Conservation (phyloP, 441 rosid species). For the Populus hybrid region DNA sequence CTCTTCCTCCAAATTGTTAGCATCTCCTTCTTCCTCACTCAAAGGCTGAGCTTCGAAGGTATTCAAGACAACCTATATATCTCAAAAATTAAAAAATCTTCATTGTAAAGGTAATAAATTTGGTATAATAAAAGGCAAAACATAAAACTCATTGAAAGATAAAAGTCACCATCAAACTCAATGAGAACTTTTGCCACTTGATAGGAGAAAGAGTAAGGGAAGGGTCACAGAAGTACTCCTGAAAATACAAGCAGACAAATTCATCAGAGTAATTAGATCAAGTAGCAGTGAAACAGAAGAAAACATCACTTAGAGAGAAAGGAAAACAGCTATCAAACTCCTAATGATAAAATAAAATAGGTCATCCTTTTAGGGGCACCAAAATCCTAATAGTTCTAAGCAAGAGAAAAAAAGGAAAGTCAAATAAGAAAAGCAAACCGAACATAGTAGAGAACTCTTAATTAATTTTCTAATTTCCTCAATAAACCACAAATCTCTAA, state of each 20-base stretch:
- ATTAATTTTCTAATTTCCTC: background rate
- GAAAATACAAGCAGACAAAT: slow-evolving; percentile 29
- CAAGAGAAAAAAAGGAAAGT: background rate
- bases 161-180: slow-evolving; percentile 68
- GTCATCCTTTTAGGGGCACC: background rate
- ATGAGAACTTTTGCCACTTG: slow-evolving; percentile 93
- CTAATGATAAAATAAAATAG: background rate
- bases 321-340: background rate
- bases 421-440: background rate
- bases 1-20: slow-evolving; percentile 90
- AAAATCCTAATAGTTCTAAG: background rate
- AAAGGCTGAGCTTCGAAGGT: slow-evolving; percentile 97
- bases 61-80: slow-evolving; percentile 74
- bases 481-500: background rate
- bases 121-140: background rate
- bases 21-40: slow-evolving; percentile 96
- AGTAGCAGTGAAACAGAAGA: background rate
- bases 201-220: slow-evolving; percentile 59
- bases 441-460: background rate
- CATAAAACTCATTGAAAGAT: slow-evolving; percentile 3
- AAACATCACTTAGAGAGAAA: background rate
- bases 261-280: slow-evolving; percentile 5
- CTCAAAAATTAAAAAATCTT: background rate
- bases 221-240: slow-evolving; percentile 95
- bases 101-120: background rate